These are phyloP conservation scores for Stenocarpella maydis DNA, from an alignment of 2,329 filamentous ascomycete genomes.

Conservation along the genomic window DNA sequence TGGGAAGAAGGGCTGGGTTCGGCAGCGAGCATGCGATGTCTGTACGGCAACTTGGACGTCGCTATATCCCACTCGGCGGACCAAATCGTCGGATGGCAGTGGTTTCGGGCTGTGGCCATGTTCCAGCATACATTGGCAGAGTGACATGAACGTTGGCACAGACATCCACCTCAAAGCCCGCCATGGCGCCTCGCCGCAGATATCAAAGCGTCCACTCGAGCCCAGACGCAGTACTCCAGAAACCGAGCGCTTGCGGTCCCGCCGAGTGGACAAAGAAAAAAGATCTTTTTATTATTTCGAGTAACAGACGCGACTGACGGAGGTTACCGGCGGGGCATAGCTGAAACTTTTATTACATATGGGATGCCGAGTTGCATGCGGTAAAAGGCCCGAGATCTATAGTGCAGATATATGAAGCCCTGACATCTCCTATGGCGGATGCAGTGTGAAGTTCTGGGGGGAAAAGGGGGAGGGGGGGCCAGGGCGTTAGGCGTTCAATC, in stretches of 20 bases:
- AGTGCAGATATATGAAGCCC: slow-evolving; percentile 1
- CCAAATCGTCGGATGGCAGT: background rate
- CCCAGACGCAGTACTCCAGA: too few relatives aligned
- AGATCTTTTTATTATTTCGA: background rate
- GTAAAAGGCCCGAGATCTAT: slow-evolving; percentile 16
- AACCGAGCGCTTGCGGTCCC: background rate
- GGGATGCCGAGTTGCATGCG: slow-evolving; percentile 6
- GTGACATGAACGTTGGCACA: background rate
- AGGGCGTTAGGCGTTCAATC: too few relatives aligned
- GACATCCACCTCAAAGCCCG: background rate
- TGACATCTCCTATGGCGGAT: background rate
- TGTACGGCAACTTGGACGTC: background rate
- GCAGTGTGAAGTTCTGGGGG: background rate
- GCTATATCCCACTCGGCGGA: background rate
- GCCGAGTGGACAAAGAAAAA: background rate
- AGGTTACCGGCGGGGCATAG: background rate
- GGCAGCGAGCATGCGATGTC: background rate
- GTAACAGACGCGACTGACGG: background rate
- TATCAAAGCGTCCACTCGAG: background rate
- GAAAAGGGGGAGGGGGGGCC: too few relatives aligned
- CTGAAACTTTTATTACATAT: slow-evolving; percentile 20
- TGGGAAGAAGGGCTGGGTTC: background rate
- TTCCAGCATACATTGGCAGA: too few relatives aligned
- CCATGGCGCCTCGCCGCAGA: background rate
- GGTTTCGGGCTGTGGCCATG: background rate